These are phyloP conservation scores for Tylopilus balloui DNA, from an alignment of 768 basidiomycete species.

Conservation along the genomic window DNA sequence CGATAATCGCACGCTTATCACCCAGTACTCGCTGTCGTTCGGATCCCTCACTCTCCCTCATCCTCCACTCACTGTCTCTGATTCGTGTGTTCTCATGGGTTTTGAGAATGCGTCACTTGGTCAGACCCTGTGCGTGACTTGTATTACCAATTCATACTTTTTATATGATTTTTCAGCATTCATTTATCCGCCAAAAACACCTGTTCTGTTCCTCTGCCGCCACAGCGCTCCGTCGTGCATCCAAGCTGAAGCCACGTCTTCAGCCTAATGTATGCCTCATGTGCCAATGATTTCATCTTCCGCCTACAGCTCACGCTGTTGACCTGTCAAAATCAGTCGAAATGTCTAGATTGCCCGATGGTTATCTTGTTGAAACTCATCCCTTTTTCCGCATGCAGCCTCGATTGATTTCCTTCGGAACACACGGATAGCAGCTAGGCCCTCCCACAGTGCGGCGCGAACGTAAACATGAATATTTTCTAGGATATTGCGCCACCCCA, in stretches of 20 bases:
- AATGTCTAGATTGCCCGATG: slow-evolving; percentile 1
- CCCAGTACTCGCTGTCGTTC: slow-evolving; percentile 1
- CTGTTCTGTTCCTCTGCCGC: background rate
- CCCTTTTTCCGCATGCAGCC: background rate
- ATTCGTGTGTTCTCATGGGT: background rate
- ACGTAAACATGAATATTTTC: slow-evolving; percentile 6
- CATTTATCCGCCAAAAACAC: background rate
- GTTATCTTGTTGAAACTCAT: background rate
- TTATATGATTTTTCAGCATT: background rate
- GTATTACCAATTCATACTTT: slow-evolving; percentile 1
- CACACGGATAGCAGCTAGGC: background rate
- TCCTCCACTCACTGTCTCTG: background rate
- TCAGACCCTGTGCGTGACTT: slow-evolving; percentile 9
- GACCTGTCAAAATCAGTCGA: slow-evolving; percentile 4
- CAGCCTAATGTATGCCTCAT: slow-evolving; percentile 9
- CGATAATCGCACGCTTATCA: slow-evolving; percentile 27
- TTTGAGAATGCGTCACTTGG: background rate
- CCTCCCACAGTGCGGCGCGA: slow-evolving; percentile 12
- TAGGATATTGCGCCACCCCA: slow-evolving; percentile 1
- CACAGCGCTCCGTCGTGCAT: slow-evolving; percentile 1
- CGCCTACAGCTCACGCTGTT: slow-evolving; percentile 1
- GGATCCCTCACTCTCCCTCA: background rate
- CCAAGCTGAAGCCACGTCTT: slow-evolving; percentile 1
- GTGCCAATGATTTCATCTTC: slow-evolving; percentile 3
- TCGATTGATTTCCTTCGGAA: background rate